phyloP scores from a whole-genome alignment of 345 rosid species.

The Durio zibethinus region DNA sequence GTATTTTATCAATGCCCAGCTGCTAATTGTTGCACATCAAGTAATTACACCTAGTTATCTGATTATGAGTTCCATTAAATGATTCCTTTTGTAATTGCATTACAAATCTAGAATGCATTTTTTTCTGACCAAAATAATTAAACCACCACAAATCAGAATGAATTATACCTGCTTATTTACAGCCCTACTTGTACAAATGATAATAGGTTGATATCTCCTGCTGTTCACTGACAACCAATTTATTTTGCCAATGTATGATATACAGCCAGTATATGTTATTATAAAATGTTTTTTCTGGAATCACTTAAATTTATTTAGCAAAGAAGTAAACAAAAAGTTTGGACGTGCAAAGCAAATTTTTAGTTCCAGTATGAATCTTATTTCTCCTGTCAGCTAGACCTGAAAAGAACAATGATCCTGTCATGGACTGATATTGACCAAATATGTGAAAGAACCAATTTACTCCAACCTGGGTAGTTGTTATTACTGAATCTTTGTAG shows the following conservation, averaged over 20 bases:
- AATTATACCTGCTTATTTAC: not conserved
- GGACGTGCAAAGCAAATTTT: not conserved
- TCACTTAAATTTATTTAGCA: not conserved
- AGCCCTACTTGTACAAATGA: not conserved
- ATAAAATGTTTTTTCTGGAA: not conserved
- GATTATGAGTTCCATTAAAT: not conserved
- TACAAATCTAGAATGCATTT: not conserved
- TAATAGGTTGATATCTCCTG: not conserved
- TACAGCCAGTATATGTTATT: not conserved
- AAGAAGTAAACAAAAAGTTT: not conserved
- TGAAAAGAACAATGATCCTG: not conserved
- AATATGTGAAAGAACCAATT: not conserved
- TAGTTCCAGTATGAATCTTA: not conserved
- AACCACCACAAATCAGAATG: not conserved
- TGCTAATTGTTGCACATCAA: not conserved
- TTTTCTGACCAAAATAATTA: not conserved
- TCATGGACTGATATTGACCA: slow-evolving; percentile 1
- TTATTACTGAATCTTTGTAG: not conserved
- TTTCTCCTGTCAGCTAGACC: not conserved
- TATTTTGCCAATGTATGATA: not conserved
- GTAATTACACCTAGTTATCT: not conserved
- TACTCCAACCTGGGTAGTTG: not conserved
- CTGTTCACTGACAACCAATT: not conserved
- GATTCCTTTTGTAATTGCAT: not conserved
- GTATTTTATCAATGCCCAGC: slow-evolving; percentile 30